phyloP scores from a whole-genome alignment of 2,329 filamentous ascomycete genomes.

The Helotiales sp. region DNA sequence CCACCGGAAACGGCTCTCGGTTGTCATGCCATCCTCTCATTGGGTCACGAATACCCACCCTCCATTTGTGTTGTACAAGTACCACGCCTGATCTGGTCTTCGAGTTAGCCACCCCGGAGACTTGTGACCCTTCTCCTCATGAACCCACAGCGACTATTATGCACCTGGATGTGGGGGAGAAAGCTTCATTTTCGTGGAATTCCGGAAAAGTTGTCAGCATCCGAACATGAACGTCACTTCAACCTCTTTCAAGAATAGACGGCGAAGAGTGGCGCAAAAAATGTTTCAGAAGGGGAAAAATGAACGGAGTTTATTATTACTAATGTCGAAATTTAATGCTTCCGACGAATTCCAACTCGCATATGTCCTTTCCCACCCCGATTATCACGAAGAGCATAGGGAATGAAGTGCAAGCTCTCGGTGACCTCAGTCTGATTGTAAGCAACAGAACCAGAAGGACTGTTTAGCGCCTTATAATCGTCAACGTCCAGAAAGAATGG shows the following conservation, averaged over 20 bases:
- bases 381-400: conserved; percentile 61
- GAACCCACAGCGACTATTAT: not conserved
- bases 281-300: too few species aligned
- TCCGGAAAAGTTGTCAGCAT: not conserved
- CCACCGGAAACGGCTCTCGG: not conserved
- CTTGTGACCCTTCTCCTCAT: not conserved
- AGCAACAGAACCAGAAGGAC: not conserved
- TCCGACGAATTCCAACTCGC: conserved; percentile 33
- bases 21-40: not conserved
- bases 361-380: conserved; percentile 54
- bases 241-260: too few species aligned
- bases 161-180: not conserved
- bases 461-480: conserved; percentile 2
- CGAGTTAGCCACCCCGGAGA: not conserved
- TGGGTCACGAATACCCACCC: not conserved
- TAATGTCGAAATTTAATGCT: conserved; percentile 14
- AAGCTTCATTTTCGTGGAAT: not conserved
- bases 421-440: conserved; percentile 32
- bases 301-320: not conserved
- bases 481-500: conserved; percentile 23
- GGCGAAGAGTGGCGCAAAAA: too few species aligned
- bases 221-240: too few species aligned
- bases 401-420: conserved; percentile 54
- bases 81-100: not conserved
- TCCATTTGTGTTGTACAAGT: not conserved